Percentiles rank a stretch among this genome's conserved stretches.
phyloP scores from a whole-genome alignment of 2,329 filamentous ascomycete species.

The Nothopassalora personata region DNA sequence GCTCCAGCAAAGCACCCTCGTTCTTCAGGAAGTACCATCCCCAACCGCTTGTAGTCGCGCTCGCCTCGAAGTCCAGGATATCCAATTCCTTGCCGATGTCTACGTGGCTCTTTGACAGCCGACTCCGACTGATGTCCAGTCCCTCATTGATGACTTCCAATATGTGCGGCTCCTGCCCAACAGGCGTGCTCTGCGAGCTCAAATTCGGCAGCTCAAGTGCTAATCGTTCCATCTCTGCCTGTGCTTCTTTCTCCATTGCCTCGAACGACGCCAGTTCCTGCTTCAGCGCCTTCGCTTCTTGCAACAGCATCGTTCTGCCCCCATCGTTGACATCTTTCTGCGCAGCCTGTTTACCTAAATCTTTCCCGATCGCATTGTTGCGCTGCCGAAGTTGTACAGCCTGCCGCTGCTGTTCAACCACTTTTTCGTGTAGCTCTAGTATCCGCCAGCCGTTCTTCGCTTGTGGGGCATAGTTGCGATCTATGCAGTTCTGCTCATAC shows the following conservation, averaged over 20 bases:
- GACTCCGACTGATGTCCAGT: neutral
- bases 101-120: conserved; percentile 43
- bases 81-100: conserved; percentile 81
- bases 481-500: conserved; percentile 75
- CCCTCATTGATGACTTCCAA: conserved; percentile 68
- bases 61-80: conserved; percentile 82
- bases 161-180: conserved; percentile 59
- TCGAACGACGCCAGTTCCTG: conserved; percentile 56
- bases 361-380: conserved; percentile 59
- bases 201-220: conserved; percentile 61
- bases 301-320: conserved; percentile 49
- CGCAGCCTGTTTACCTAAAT: conserved; percentile 37
- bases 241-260: conserved; percentile 54
- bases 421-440: conserved; percentile 44
- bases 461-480: conserved; percentile 70
- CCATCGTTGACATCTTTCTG: conserved; percentile 19
- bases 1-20: conserved; percentile 88
- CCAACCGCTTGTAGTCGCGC: conserved; percentile 82
- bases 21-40: conserved; percentile 97
- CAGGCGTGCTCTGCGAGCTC: conserved; percentile 69
- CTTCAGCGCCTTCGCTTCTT: conserved; percentile 62
- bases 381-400: conserved; percentile 59
- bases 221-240: conserved; percentile 21
- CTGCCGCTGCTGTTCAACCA: conserved; percentile 50
- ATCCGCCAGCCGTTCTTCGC: conserved; percentile 51